Evolutionary conservation across 257 asterid genomes (phyloP).

Genomic region (Phtheirospermum japonicum): DNA sequence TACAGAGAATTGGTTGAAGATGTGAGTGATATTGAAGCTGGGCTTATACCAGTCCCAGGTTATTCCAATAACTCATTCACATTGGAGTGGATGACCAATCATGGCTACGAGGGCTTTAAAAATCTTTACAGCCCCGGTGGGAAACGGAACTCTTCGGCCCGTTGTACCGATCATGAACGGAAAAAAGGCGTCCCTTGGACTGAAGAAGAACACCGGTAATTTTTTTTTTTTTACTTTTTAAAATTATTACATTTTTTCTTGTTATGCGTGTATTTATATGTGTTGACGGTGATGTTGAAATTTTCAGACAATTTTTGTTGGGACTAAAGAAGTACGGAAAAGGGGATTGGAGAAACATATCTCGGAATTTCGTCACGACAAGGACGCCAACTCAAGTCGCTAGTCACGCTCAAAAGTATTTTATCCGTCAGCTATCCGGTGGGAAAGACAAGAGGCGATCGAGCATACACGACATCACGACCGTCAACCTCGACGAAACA

Average conservation of each 20-base stretch:
- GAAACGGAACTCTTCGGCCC: constrained; percentile 40
- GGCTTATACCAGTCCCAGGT: constrained; percentile 66
- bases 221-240: background rate
- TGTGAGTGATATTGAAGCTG: constrained; percentile 72
- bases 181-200: constrained; percentile 96
- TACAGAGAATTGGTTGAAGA: constrained; percentile 68
- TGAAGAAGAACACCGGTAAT: constrained; percentile 89
- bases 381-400: constrained; percentile 96
- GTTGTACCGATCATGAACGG: constrained; percentile 64
- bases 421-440: constrained; percentile 79
- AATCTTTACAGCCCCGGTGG: constrained; percentile 41
- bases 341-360: constrained; percentile 94
- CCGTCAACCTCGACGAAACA: constrained; percentile 45
- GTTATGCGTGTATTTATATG: background rate
- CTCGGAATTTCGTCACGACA: constrained; percentile 75
- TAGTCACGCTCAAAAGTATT: constrained; percentile 93
- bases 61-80: constrained; percentile 46
- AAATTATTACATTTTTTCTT: background rate
- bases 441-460: constrained; percentile 92
- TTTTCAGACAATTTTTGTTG: constrained; percentile 68
- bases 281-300: constrained; percentile 10
- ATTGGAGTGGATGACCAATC: constrained; percentile 50
- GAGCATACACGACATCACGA: constrained; percentile 90
- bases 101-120: constrained; percentile 41
- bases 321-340: constrained; percentile 91